Evolutionary conservation across 169 alveolate species (phyloP), one percentile per base, ranked within the genome.

Genomic region (Cryptosporidium tyzzeri): DNA sequence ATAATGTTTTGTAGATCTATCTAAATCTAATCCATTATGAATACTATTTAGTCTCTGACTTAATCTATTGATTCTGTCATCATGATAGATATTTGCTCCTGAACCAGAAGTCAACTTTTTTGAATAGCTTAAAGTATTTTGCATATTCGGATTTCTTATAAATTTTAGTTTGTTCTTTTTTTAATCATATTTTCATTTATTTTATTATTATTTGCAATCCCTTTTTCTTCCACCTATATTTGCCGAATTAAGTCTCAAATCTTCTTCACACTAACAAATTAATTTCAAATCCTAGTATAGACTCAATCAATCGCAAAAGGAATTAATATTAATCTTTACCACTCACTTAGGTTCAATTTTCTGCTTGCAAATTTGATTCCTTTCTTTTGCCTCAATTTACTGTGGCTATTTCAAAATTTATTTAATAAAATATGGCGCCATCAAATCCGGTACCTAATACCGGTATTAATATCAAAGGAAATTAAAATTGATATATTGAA

Each of bases 41-140:
- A 80, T 80, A 31, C 89, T 65, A 41, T 50, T 80, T 62, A 80
- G 39, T 50, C 89, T 80, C 39, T 80, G 89, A n/a, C 69, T 65
- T 61, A 80, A 50, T 48, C 89, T 80, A 48, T 45, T 80, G 37
- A 80, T 62, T 48, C 89, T 35, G 16, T 80, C 89, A 48, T 80
- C 89, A 21, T 80, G 75, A 68, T 62, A 59, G 4, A 59, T 21
- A 70, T 35, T 37, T 21, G 23, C 39, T 35, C 41, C 71, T 37
- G 51, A 29, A 29, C 71, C 50, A 33, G 71, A 65, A 26, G 71
- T 14, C 23, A 37, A 51, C 48, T 29, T 65, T 31, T 29, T 65
- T 65, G 71, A 65, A 37, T 65, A n/a, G 71, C 29, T 18, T 65
- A 21, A n/a, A 65, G 26, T 29, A 10, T 44, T 35, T 0, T 65